Percentiles rank a stretch among this genome's conserved stretches.
Evolutionary conservation across 192 early-diverging fungal genomes (phyloP).

Genomic region (Coemansia asiatica): DNA sequence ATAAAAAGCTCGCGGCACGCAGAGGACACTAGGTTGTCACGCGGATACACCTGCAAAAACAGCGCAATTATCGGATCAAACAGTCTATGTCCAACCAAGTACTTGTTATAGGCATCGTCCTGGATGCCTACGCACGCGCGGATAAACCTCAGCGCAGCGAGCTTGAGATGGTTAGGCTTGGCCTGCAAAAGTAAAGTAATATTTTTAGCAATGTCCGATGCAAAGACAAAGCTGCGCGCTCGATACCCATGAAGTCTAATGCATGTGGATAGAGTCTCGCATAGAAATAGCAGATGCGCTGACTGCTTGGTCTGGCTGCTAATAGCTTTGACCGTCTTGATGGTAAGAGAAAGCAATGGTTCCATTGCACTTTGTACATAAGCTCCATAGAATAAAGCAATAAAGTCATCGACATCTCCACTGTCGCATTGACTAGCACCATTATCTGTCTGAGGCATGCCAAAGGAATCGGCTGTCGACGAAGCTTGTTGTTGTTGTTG

Average conservation of each 20-base stretch:
- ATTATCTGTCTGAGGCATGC: conserved; percentile 17
- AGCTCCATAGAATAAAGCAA: conserved; percentile 75
- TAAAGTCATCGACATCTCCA: conserved; percentile 71
- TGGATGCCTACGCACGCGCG: conserved; percentile 72
- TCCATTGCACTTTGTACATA: conserved; percentile 62
- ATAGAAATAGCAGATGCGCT: conserved; percentile 40
- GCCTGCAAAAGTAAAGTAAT: conserved; percentile 67
- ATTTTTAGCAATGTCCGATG: conserved; percentile 62
- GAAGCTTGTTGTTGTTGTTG: neutral
- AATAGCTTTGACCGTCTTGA: conserved; percentile 29
- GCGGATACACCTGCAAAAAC: conserved; percentile 62
- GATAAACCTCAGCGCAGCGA: conserved; percentile 80
- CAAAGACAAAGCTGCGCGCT: conserved; percentile 75
- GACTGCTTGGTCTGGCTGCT: conserved; percentile 5
- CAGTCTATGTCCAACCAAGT: conserved; percentile 73
- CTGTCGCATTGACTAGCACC: conserved; percentile 27
- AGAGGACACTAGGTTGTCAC: conserved; percentile 84
- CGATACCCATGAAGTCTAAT: conserved; percentile 72
- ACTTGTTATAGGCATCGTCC: conserved; percentile 82
- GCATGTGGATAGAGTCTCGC: conserved; percentile 76
- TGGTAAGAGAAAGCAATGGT: conserved; percentile 60
- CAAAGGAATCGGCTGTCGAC: conserved; percentile 11
- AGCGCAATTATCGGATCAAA: conserved; percentile 67
- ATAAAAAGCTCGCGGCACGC: conserved; percentile 89
- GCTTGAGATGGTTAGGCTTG: conserved; percentile 65